Evolutionary conservation across 2,329 filamentous ascomycete species (phyloP), one percentile per base, ranked within the genome.

Genomic region (Fusarium udum): DNA sequence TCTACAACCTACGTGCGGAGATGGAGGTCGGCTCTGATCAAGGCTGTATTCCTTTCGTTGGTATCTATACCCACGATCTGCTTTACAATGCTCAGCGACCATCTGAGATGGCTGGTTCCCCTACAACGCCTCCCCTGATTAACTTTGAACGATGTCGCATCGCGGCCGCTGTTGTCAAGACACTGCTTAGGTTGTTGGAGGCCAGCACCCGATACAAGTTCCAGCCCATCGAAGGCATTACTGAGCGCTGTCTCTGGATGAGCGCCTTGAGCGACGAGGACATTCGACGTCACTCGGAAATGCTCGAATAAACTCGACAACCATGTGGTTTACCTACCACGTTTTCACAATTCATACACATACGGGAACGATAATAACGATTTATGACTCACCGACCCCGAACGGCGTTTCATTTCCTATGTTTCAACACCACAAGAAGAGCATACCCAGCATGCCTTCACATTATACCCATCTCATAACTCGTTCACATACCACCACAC

Each of bases 231-330:
- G 92, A 94, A 70, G 92, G 93, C 59, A 89, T 95, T 57, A 92
- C 93, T 9, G 93, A 94, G 82, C 88, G 92, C 72, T 96, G 93
- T 80, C 86, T 96, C n/a, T 96, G 94, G 93, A 91, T 96, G 84
- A 91, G 92, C 52, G 92, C 93, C 15, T 80, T 96, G 61, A 89
- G 84, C 61, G 93, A 95, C 73, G 89, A 91, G n/a, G 92, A 95
- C 77, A 94, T 96, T 77, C 83, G 88, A 64, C 84, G 82, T 69
- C 83, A 85, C 62, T 88, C 87, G 0, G 85, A 87, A 61, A 81
- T 78, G 61, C 77, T 90, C 37, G 87, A 90, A 79, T 82, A 72
- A 51, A 32, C 42, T 15, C 36, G 20, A 32, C 28, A 37, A 48
- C 22, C 12, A 36, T 57, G 42, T 45, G 26, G 46, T 11, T 24